These are phyloP conservation scores for Aspergillus vadensis DNA, from an alignment of 2,329 filamentous ascomycete species.

Conservation along the genomic window DNA sequence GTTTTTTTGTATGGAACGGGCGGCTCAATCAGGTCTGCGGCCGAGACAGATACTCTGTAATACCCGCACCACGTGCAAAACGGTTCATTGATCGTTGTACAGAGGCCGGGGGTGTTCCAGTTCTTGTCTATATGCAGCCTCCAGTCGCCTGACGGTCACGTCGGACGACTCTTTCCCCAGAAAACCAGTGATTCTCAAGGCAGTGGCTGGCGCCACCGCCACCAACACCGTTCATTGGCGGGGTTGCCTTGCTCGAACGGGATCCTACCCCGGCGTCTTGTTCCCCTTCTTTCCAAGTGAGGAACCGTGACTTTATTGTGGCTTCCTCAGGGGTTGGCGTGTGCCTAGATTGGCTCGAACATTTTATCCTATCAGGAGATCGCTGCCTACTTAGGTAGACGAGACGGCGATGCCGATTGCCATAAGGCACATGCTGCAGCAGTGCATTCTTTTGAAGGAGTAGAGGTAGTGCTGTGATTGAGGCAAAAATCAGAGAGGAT, in stretches of 20 bases:
- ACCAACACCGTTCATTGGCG: background rate
- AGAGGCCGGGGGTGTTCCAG: background rate
- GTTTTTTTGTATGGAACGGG: background rate
- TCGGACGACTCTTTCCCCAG: background rate
- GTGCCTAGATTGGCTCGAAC: background rate
- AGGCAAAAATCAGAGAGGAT: background rate
- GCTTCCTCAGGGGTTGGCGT: background rate
- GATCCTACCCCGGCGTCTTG: background rate
- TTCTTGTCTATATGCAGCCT: background rate
- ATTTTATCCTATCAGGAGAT: background rate
- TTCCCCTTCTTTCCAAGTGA: background rate
- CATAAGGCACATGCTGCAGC: background rate
- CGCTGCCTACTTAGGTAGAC: background rate
- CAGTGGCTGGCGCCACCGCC: background rate
- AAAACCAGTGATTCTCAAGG: background rate
- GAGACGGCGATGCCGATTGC: background rate
- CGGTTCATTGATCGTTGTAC: background rate
- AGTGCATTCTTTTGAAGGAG: background rate
- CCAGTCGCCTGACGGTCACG: background rate
- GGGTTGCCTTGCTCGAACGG: background rate
- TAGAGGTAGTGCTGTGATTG: no score
- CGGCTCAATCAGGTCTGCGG: background rate
- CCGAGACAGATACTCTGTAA: background rate
- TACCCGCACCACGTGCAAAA: constrained; percentile 1
- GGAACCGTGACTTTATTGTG: background rate